phyloP scores from a whole-genome alignment of 1,139 yeast species.

The Debaryomyces sp. region DNA sequence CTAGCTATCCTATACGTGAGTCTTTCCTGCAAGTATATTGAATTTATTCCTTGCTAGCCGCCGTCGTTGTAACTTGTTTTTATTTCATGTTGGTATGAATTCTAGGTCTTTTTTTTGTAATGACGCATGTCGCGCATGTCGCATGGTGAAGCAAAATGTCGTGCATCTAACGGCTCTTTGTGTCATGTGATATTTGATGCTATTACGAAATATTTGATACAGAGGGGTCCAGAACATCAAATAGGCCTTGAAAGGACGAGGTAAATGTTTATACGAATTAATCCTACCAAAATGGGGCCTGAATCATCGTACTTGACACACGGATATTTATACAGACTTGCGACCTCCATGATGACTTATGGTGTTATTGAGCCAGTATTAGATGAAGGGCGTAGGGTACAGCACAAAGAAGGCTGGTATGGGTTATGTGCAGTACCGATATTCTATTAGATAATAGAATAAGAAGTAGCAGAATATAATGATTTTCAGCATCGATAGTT shows the following conservation, averaged over 20 bases:
- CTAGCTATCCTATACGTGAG: neutral
- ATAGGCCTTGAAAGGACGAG: neutral
- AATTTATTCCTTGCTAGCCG: neutral
- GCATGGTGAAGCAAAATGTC: neutral
- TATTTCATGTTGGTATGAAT: neutral
- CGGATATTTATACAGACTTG: neutral
- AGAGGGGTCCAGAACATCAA: slow-evolving; percentile 1
- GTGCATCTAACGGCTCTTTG: neutral
- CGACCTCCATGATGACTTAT: neutral
- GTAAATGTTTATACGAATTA: neutral
- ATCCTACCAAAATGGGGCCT: neutral
- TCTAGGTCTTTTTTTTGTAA: slow-evolving; percentile 3
- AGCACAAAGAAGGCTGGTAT: neutral
- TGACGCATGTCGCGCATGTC: slow-evolving; percentile 4
- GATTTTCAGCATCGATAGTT: neutral
- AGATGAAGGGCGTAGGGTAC: neutral
- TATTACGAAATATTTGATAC: neutral
- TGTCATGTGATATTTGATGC: neutral
- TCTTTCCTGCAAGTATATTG: neutral
- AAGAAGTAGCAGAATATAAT: neutral
- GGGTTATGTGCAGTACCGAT: neutral
- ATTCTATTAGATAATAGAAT: neutral
- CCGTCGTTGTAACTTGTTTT: neutral
- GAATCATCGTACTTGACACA: neutral
- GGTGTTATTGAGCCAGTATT: neutral